A percentile compares a stretch with the other conserved stretches of the same genome.
phyloP scores from a whole-genome alignment of 2,329 filamentous ascomycete species.

The Sarocladium strictum region DNA sequence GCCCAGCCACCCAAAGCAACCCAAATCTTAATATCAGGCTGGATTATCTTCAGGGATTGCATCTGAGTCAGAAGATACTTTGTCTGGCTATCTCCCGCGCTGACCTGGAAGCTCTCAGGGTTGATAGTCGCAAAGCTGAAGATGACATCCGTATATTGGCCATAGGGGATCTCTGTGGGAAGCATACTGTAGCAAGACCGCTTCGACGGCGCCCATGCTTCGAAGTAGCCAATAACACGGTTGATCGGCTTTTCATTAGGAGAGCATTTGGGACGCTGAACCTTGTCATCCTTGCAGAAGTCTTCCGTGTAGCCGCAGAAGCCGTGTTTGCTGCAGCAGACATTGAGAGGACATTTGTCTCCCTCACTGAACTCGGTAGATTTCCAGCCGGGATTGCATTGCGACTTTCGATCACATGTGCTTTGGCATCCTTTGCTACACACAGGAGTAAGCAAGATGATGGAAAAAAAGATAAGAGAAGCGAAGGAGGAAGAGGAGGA shows the following conservation, averaged over 20 bases:
- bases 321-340: conserved; percentile 26
- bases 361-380: conserved; percentile 21
- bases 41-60: conserved; percentile 7
- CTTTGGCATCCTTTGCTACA: conserved; percentile 13
- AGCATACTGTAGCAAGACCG: conserved; percentile 17
- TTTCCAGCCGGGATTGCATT: conserved; percentile 26
- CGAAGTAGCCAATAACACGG: conserved; percentile 25
- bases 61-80: neutral
- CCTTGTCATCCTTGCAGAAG: conserved; percentile 17
- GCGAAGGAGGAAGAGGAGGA: neutral
- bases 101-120: conserved; percentile 19
- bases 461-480: conserved; percentile 1
- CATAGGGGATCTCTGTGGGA: conserved; percentile 20
- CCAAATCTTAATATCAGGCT: conserved; percentile 11
- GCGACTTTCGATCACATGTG: conserved; percentile 19
- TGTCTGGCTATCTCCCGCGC: neutral
- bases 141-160: conserved; percentile 25
- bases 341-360: conserved; percentile 28
- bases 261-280: conserved; percentile 12
- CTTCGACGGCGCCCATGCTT: conserved; percentile 18
- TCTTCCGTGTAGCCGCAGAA: conserved; percentile 25
- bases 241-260: conserved; percentile 1
- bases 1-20: conserved; percentile 18
- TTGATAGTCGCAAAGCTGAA: conserved; percentile 30
- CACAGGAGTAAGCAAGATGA: conserved; percentile 1